Base-by-base conservation (phyloP, 2,329 filamentous ascomycete species). In the Hymenotorrendiella dingleyae region DNA sequence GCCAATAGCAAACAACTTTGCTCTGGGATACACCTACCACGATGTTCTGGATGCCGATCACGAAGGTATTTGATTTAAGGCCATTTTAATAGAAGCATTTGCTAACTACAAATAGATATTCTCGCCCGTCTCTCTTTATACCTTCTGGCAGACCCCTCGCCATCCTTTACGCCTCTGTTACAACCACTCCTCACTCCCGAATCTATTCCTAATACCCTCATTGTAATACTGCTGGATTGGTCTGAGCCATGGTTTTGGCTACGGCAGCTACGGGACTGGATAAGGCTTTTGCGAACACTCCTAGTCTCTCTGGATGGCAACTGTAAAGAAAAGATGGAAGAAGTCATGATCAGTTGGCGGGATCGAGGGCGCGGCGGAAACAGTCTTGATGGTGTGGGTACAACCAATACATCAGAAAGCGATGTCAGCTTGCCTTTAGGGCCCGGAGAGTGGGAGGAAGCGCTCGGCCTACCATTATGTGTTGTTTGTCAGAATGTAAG, bases 141-240 rank as follows among this genome's bases (percentile, higher is more conserved):
- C 66, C 80, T 94, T 42, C 80, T 96, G 45, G 84, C 86, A n/a
- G 86, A 82, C 54, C 86, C 90, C 3, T 90, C 86, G 22, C 78
- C 82, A 36, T 79, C 87, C 14, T 95, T 95, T 63, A 81, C 85
- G 29, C 82, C 85, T 23, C 80, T 96, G 42, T 73, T 96, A 47
- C 82, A 82, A 54, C 89, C 90, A 19, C 83, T 95, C 39, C 75
- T 96, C 47, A 94, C 85, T 14, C 82, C 86, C 32, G 78, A 86
- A 64, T 83, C 87, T 6, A 84, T 95, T 60, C 82, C 86, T 22
- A 84, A 94, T 62, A 94, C 86, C 35, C 75, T 94, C 47, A 77
- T 97, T 50, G 86, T 94, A 49, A 81, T 98, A 56, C 71, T 98
- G n/a, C 74, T 98, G 32, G 90, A 96, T 68, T 98, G 93, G 93